Evolutionary conservation across 1,284 basidiomycete genomes (phyloP).

Genomic region (Moesziomyces sp.): DNA sequence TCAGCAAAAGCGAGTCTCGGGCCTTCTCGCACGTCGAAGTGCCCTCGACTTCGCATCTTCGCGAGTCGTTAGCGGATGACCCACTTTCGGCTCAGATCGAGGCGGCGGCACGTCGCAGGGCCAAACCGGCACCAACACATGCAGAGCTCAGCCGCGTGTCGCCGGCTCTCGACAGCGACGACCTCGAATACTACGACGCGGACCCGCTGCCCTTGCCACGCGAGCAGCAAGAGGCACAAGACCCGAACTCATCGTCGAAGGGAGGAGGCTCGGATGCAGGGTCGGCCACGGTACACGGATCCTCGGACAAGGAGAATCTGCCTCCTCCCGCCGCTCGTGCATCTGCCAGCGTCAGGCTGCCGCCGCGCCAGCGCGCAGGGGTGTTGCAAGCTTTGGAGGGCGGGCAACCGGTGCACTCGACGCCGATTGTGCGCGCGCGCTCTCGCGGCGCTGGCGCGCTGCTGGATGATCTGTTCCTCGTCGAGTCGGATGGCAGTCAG

Average conservation of each 20-base stretch:
- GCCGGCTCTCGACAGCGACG: conserved; percentile 25
- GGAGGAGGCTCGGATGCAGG: conserved; percentile 1
- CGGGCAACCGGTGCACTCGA: conserved; percentile 25
- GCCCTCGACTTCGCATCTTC: background rate
- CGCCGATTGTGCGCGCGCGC: conserved; percentile 10
- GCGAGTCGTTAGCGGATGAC: background rate
- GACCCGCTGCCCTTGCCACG: background rate
- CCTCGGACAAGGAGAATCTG: conserved; percentile 45
- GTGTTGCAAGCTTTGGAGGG: conserved; percentile 11
- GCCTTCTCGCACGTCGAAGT: conserved; percentile 6
- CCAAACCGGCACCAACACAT: conserved; percentile 2
- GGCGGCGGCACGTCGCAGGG: conserved; percentile 3
- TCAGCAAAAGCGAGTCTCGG: background rate
- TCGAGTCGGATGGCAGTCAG: conserved; percentile 9
- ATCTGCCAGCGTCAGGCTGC: background rate
- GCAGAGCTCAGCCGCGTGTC: conserved; percentile 22
- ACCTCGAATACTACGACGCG: conserved; percentile 37
- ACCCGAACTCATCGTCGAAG: background rate
- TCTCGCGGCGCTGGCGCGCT: background rate
- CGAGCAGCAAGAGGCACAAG: background rate
- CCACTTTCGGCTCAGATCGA: conserved; percentile 14
- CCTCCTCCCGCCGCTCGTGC: conserved; percentile 16
- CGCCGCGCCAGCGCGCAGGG: conserved; percentile 4
- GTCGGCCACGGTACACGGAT: conserved; percentile 12
- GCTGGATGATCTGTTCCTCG: conserved; percentile 21